A percentile compares a stretch with the other conserved stretches of the same genome.
These are phyloP conservation scores for Delitschia confertaspora DNA, from an alignment of 495 filamentous ascomycete genomes.

Conservation along the genomic window DNA sequence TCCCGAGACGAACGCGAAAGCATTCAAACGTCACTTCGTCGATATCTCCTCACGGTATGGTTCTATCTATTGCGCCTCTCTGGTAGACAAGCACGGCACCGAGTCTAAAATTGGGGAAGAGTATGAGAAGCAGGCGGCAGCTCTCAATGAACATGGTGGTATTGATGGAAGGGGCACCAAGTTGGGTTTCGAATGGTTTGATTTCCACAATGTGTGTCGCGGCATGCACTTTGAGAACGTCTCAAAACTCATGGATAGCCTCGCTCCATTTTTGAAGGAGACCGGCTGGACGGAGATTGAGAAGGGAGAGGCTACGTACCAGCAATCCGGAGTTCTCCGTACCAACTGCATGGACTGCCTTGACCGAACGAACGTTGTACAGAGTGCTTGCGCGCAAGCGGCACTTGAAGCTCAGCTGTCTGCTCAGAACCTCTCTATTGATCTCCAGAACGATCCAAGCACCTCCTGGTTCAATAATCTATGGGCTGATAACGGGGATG, in stretches of 20 bases:
- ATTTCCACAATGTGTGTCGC: conserved; percentile 81
- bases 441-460: conserved; percentile 56
- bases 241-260: conserved; percentile 57
- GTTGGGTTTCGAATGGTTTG: conserved; percentile 84
- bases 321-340: conserved; percentile 66
- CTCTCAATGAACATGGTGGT: conserved; percentile 53
- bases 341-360: conserved; percentile 99
- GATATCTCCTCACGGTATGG: conserved; percentile 60
- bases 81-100: conserved; percentile 78
- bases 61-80: conserved; percentile 62
- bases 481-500: conserved; percentile 90
- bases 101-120: conserved; percentile 69
- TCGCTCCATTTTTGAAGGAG: conserved; percentile 54
- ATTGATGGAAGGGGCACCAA: conserved; percentile 43
- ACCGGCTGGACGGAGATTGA: conserved; percentile 47
- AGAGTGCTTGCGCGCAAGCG: conserved; percentile 71
- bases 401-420: conserved; percentile 68
- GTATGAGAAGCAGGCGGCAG: conserved; percentile 57
- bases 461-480: conserved; percentile 88
- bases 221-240: conserved; percentile 98
- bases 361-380: conserved; percentile 87
- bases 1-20: conserved; percentile 60
- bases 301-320: conserved; percentile 29
- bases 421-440: conserved; percentile 61
- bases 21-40: conserved; percentile 71